Base-by-base conservation (phyloP, 23 red algal genomes). In the Gracilaria vermiculophylla region DNA sequence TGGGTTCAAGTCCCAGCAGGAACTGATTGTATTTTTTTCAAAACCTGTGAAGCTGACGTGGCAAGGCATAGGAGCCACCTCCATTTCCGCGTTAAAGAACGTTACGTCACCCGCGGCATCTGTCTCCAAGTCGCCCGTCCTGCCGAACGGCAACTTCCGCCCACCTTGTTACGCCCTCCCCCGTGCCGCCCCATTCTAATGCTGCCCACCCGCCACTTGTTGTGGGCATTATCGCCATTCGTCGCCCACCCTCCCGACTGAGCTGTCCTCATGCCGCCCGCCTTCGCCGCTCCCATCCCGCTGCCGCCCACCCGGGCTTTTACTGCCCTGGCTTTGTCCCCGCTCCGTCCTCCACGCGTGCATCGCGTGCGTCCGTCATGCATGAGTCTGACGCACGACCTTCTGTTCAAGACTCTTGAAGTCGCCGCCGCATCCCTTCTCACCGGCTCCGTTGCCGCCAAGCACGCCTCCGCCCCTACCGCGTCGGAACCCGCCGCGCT, bases 1-100 rank as follows among this genome's bases (percentile, higher is more conserved):
- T 61, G 82, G 69, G 82, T 87, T 87, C 82, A 87, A 87, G 82
- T 87, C 82, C 69, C 82, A 61, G 82, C 82, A 76, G 82, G 82
- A 87, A 76, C 82, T 87, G 39, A 0, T 2, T 62, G 24, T 28
- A 28, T 5, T 62, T 62, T 62, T 62, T 62, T 5, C 57, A 47
- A 12, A n/a, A n/a, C n/a, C n/a, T n/a, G n/a, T n/a, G n/a, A n/a
- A n/a, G n/a, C n/a, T n/a, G n/a, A n/a, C n/a, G n/a, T n/a, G n/a
- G n/a, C n/a, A n/a, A n/a, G n/a, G n/a, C n/a, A n/a, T n/a, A n/a
- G n/a, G n/a, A n/a, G n/a, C n/a, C n/a, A n/a, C n/a, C n/a, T n/a
- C n/a, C n/a, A n/a, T n/a, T n/a, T n/a, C n/a, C n/a, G n/a, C n/a
- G n/a, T n/a, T n/a, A n/a, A n/a, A n/a, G n/a, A n/a, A n/a, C n/a